phyloP scores from a whole-genome alignment of 148 eudicot genomes.

The Drosera capensis region DNA sequence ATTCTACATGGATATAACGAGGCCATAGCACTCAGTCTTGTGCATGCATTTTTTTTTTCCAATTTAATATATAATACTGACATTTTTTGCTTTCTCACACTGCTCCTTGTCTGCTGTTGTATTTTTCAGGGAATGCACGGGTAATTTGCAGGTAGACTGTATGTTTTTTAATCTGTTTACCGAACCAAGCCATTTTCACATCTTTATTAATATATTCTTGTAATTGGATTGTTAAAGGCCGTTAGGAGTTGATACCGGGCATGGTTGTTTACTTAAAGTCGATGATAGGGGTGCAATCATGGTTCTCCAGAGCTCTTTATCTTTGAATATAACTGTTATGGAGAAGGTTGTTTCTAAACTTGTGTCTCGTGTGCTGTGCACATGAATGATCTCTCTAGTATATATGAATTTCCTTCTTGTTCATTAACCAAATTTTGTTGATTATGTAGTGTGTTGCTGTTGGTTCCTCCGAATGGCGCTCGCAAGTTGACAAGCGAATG shows the following conservation, averaged over 20 bases:
- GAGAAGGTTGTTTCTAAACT: slow-evolving; percentile 33
- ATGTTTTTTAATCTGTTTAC: background rate
- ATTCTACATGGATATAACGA: too few species aligned
- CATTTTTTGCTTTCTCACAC: background rate
- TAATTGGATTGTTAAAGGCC: slow-evolving; percentile 31
- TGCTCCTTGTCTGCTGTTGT: background rate
- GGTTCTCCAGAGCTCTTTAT: slow-evolving; percentile 30
- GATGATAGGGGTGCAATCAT: slow-evolving; percentile 11
- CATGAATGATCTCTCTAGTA: background rate
- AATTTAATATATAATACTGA: background rate
- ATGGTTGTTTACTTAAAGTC: slow-evolving; percentile 25
- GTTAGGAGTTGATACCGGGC: slow-evolving; percentile 22
- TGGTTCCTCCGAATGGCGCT: slow-evolving; percentile 34
- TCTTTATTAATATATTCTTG: slow-evolving; percentile 1
- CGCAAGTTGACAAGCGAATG: slow-evolving; percentile 23
- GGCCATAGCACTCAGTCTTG: too few species aligned
- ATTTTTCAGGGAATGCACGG: slow-evolving; percentile 47
- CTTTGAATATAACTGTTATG: slow-evolving; percentile 38
- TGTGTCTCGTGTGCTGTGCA: background rate
- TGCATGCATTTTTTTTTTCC: too few species aligned
- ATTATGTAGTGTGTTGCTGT: slow-evolving; percentile 34
- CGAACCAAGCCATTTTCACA: background rate
- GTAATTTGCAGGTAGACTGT: slow-evolving; percentile 51
- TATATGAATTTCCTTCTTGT: background rate
- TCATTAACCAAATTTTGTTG: background rate